Conservation (phyloP, 345 rosid genomes). For the Eucalyptus polybractea region DNA sequence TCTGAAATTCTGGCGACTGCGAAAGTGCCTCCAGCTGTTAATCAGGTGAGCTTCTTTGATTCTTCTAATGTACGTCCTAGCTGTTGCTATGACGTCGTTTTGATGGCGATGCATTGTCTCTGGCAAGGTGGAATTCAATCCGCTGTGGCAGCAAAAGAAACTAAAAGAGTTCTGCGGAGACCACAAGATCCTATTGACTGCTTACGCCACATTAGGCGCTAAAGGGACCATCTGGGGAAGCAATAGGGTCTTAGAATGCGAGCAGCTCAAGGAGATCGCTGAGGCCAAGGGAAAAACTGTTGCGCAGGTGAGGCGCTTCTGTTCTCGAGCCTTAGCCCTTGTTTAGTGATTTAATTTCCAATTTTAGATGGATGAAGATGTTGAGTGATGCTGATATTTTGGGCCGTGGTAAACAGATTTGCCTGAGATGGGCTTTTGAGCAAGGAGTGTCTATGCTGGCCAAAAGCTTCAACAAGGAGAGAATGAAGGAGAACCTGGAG, state of each 20-base stretch:
- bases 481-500: constrained; percentile 1
- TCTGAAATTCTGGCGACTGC: constrained; percentile 42
- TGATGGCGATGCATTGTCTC: constrained; percentile 9
- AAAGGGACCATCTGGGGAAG: constrained; percentile 66
- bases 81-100: not conserved
- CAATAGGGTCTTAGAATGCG: constrained; percentile 48
- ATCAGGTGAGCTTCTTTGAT: constrained; percentile 37
- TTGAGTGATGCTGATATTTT: not conserved
- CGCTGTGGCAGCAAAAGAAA: constrained; percentile 73
- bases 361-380: not conserved
- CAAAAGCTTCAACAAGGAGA: constrained; percentile 3
- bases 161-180: constrained; percentile 45
- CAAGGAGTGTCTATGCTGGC: constrained; percentile 1
- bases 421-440: constrained; percentile 3
- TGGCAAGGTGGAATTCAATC: constrained; percentile 75
- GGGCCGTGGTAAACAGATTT: not conserved
- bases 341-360: not conserved
- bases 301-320: constrained; percentile 41
- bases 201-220: constrained; percentile 64
- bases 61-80: not conserved
- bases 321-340: not conserved
- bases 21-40: constrained; percentile 56
- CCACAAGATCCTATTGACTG: constrained; percentile 37
- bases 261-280: constrained; percentile 58
- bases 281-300: constrained; percentile 48